Evolutionary conservation across 2,329 filamentous ascomycete species (phyloP), one percentile per base, ranked within the genome.

Genomic region (Myriosclerotinia scirpicola): DNA sequence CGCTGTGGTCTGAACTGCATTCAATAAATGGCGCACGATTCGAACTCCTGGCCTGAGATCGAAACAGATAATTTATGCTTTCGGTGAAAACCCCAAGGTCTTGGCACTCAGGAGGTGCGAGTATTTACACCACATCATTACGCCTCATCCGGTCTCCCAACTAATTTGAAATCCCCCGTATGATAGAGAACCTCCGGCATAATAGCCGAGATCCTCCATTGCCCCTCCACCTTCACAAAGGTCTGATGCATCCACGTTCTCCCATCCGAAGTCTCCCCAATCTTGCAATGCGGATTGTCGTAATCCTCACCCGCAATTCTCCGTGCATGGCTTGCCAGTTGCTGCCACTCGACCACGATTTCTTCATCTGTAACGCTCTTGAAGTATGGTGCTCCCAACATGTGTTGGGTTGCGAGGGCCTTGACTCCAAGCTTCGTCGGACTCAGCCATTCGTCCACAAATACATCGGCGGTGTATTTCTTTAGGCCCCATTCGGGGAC

Each of bases 321-420:
- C 12, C 72, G 58, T 22, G 66, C 72, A 56, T 75, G 73, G 46
- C 69, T 70, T 15, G 72, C 72, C 17, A 74, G 22, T 63, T 74
- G 71, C 65, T 74, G 73, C 70, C 71, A 74, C 53, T 74, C 69
- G 2, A 75, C 69, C 1, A 74, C 55, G 15, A 74, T 73, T 60
- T 73, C 66, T 5, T 70, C 64, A 3, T 69, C 67, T 0, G 67
- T 67, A 0, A 73, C 71, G 1, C 62, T 69, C 30, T 73, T 71
- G 65, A 75, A 71, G 40, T 73, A 74, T 15, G 72, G 73, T 11
- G 66, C 65, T 1, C 69, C 72, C 9, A 74, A 69, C 1, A 75
- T 62, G 67, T 74, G 73, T n/a, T 75, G 72, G 8, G 72, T 73
- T 0, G 69, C 63, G 5, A 69, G 60, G 17, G 67, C 68, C 38